phyloP scores from a whole-genome alignment of 106 monocot species.

The Narthecium ossifragum region DNA sequence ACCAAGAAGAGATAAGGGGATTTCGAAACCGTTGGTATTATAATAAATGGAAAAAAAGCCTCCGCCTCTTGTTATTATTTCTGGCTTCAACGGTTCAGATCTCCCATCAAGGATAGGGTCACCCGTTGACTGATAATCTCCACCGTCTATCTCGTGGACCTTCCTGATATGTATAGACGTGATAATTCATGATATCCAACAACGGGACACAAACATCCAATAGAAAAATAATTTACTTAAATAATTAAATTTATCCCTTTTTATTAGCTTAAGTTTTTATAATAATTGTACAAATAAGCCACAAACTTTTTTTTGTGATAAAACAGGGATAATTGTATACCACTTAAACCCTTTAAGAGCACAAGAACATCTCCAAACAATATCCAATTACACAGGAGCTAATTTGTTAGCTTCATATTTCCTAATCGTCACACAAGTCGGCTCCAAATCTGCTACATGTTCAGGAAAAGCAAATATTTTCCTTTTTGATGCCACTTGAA shows the following conservation, averaged over 20 bases:
- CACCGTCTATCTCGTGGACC: neutral
- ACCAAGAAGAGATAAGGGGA: neutral
- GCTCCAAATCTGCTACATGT: neutral
- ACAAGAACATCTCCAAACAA: neutral
- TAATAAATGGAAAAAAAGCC: neutral
- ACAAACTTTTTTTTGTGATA: too few relatives aligned
- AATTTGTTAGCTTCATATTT: neutral
- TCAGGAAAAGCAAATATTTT: too few relatives aligned
- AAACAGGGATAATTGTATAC: too few relatives aligned
- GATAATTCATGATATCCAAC: too few relatives aligned
- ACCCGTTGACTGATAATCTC: too few relatives aligned
- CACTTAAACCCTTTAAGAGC: too few relatives aligned
- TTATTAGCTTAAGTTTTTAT: neutral
- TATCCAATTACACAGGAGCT: neutral
- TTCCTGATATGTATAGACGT: neutral
- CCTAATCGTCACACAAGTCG: neutral
- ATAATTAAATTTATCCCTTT: neutral
- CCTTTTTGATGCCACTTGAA: neutral
- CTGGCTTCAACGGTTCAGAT: neutral
- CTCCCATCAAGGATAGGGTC: too few relatives aligned
- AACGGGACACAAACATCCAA: neutral
- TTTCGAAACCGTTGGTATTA: neutral
- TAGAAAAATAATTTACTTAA: neutral
- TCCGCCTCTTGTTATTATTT: neutral
- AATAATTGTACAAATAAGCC: neutral